These are phyloP conservation scores for Ensete glaucum DNA, from an alignment of 176 grass and related monocot genomes.

Conservation along the genomic window DNA sequence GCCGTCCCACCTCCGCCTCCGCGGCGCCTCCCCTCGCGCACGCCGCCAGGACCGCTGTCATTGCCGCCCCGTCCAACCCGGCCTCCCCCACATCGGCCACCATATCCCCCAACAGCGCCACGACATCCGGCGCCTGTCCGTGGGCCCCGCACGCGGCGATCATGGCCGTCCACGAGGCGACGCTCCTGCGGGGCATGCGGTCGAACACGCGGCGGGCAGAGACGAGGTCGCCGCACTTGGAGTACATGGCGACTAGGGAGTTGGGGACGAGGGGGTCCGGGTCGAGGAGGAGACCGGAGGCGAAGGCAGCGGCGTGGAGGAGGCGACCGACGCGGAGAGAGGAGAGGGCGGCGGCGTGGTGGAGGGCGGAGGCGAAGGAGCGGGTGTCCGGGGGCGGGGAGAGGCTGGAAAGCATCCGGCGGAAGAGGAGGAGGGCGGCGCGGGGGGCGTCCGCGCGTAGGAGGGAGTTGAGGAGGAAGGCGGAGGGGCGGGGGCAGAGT, in stretches of 20 bases:
- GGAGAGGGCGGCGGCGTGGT: background rate
- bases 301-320: slow-evolving; percentile 10
- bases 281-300: background rate
- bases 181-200: background rate
- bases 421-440: slow-evolving; percentile 6
- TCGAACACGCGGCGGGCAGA: slow-evolving; percentile 25
- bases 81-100: slow-evolving; percentile 13
- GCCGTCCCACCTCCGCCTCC: slow-evolving; percentile 27
- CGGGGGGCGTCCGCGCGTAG: background rate
- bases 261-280: background rate
- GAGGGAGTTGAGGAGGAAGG: slow-evolving; percentile 17
- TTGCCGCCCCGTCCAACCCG: slow-evolving; percentile 22
- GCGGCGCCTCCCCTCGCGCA: slow-evolving; percentile 43
- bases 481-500: background rate
- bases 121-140: slow-evolving; percentile 25
- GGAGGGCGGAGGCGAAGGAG: slow-evolving; percentile 11
- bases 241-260: slow-evolving; percentile 7
- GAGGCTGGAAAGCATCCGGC: background rate
- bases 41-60: slow-evolving; percentile 32
- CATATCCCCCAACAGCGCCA: slow-evolving; percentile 15
- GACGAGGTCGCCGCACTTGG: slow-evolving; percentile 8
- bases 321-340: background rate
- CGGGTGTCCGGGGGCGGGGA: slow-evolving; percentile 2
- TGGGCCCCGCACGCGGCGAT: slow-evolving; percentile 32
- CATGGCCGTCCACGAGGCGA: slow-evolving; percentile 30